phyloP scores from a whole-genome alignment of 2,329 filamentous ascomycete species.

The Fusarium fujikuroi region DNA sequence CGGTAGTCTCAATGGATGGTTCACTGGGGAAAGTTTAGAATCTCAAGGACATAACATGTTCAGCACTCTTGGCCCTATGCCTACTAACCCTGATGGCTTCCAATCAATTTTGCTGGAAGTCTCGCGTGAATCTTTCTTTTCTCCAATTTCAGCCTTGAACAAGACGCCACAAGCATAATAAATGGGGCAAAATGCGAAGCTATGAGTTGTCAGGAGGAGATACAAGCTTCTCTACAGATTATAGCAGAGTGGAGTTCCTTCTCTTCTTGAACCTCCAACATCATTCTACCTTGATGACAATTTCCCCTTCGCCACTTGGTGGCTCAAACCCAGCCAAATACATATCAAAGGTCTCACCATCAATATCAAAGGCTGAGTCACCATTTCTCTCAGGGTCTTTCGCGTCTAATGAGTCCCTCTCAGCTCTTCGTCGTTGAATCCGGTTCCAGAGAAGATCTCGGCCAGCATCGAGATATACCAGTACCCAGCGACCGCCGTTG shows the following conservation, averaged over 20 bases:
- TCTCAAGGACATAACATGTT: neutral
- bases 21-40: accelerated
- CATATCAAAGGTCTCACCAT: neutral
- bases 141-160: neutral
- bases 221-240: neutral
- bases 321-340: slow-evolving; percentile 2
- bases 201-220: neutral
- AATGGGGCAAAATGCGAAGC: neutral
- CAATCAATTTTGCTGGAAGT: too few relatives aligned
- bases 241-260: neutral
- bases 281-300: neutral
- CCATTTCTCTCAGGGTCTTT: neutral
- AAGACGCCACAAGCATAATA: neutral
- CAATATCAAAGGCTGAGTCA: slow-evolving; percentile 11
- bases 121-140: too few relatives aligned
- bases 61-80: too few relatives aligned
- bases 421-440: slow-evolving; percentile 42
- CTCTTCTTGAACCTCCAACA: neutral
- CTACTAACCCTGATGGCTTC: too few relatives aligned
- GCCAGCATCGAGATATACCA: slow-evolving; percentile 43
- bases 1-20: neutral
- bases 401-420: slow-evolving; percentile 5
- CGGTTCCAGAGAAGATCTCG: slow-evolving; percentile 46
- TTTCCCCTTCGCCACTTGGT: slow-evolving; percentile 7
- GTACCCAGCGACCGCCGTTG: slow-evolving; percentile 45